Evolutionary conservation across 768 basidiomycete species (phyloP).

Genomic region (Boletus subcaerulescens): DNA sequence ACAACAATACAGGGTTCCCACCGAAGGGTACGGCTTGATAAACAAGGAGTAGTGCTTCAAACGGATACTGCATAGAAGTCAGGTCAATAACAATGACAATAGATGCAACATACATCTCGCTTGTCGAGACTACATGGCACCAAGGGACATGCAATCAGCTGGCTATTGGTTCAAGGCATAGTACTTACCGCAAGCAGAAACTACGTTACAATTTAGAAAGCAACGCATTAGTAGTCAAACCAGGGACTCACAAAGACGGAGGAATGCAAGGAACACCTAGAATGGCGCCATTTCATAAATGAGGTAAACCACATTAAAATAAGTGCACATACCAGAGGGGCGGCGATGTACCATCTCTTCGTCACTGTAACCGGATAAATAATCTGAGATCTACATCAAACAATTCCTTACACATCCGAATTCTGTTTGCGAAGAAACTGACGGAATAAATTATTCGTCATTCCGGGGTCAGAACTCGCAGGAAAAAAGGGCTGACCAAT

Average conservation of each 20-base stretch:
- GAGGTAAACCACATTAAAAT: background rate
- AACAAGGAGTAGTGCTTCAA: conserved; percentile 30
- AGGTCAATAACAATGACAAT: background rate
- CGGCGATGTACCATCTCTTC: conserved; percentile 32
- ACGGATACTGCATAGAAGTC: conserved; percentile 15
- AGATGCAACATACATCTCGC: conserved; percentile 26
- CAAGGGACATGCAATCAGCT: background rate
- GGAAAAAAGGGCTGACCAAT: conserved; percentile 21
- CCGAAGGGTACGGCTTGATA: conserved; percentile 31
- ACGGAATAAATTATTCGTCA: background rate
- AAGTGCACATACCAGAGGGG: conserved; percentile 22
- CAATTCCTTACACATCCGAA: conserved; percentile 29
- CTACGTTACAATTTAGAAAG: conserved; percentile 14
- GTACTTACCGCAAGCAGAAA: conserved; percentile 30
- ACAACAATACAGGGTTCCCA: background rate
- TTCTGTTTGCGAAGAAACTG: conserved; percentile 34
- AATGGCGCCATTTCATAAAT: background rate
- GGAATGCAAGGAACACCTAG: conserved; percentile 31
- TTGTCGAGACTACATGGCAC: conserved; percentile 26
- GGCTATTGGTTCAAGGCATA: background rate
- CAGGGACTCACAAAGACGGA: conserved; percentile 30
- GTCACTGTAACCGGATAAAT: conserved; percentile 23
- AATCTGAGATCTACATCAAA: background rate
- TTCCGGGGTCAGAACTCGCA: background rate
- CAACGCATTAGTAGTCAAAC: background rate